Base-by-base conservation (phyloP, 1,284 basidiomycete genomes). In the Ganoderma boninense region DNA sequence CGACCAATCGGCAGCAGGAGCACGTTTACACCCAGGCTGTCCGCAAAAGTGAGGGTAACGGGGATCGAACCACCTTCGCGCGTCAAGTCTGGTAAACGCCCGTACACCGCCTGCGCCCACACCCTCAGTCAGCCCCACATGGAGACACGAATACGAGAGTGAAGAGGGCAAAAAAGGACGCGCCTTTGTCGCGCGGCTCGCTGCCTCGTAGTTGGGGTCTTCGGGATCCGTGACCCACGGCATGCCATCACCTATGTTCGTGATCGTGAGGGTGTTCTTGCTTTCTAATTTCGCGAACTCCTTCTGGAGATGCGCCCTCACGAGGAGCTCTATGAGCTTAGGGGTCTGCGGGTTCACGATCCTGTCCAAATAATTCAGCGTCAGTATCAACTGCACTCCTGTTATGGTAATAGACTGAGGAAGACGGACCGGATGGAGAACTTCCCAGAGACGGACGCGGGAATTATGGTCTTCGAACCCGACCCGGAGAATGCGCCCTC, bases 161-260 rank as follows among this genome's bases (percentile, higher is more conserved):
- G 1, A 10, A 11, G 20, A 20, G 5, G 20, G 46, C 8, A 13
- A n/a, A 49, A 23, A 8, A 13, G 18, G 29, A 29, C 54, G 54
- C 7, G 18, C 54, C 54, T 57, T 29, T 13, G 95, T 95, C 32
- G 96, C 97, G 75, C 88, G 90, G 80, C 90, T 92, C 0, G 97
- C 97, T 3, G 98, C 97, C 77, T 93, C 90, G 84, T 93, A 99
- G 83, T 96, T 98, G 95, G 96, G 98, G 85, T 99, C 97, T 72
- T 91, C 90, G 71, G 88, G 82, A 77, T 95, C 89, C 26, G 91
- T 88, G 60, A 97, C 85, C 97, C 96, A 98, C 23, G 96, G 95
- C 80, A 93, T 94, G 23, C 96, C 97, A 26, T 93, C 94, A 74
- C 95, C 92, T 40, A 93, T 81, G 73, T 88, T 84, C 82, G 95